Evolutionary conservation across 2,329 filamentous ascomycete genomes (phyloP).

Genomic region (Fusarium annulatum): DNA sequence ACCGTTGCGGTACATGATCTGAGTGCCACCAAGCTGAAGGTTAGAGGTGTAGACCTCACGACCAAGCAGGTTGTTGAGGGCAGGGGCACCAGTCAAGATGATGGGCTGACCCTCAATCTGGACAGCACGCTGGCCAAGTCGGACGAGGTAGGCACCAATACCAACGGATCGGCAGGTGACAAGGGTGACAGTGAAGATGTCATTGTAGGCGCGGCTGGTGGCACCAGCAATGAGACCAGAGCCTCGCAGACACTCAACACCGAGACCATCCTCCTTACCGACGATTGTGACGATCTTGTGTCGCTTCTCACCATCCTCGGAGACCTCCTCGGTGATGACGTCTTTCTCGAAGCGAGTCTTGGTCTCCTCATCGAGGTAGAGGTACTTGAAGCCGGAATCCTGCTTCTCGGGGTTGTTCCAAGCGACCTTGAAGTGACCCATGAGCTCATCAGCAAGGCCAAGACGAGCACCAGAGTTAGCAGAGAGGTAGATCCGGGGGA

Average conservation of each 20-base stretch:
- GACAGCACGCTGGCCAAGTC: slow-evolving; percentile 96
- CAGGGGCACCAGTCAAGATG: slow-evolving; percentile 95
- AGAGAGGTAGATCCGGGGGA: slow-evolving; percentile 96
- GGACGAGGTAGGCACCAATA: slow-evolving; percentile 98
- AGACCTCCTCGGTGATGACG: slow-evolving; percentile 82
- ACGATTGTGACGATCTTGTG: slow-evolving; percentile 95
- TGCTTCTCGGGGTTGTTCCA: slow-evolving; percentile 90
- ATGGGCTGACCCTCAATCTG: slow-evolving; percentile 99
- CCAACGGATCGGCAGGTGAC: slow-evolving; percentile 98
- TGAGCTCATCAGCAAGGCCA: slow-evolving; percentile 94
- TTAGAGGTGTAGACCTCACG: slow-evolving; percentile 99
- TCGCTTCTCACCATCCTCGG: slow-evolving; percentile 87
- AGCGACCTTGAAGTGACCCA: slow-evolving; percentile 95
- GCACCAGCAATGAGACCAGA: slow-evolving; percentile 98
- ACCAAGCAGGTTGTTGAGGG: slow-evolving; percentile 97
- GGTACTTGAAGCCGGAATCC: slow-evolving; percentile 93
- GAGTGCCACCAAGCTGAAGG: slow-evolving; percentile 98
- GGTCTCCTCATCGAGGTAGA: slow-evolving; percentile 88
- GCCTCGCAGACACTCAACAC: slow-evolving; percentile 96
- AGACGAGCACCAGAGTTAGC: slow-evolving; percentile 99
- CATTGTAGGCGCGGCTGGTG: slow-evolving; percentile 95
- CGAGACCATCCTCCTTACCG: slow-evolving; percentile 93
- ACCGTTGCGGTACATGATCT: slow-evolving; percentile 99
- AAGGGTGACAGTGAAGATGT: slow-evolving; percentile 98
- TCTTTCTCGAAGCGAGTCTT: slow-evolving; percentile 86